Percentiles rank a stretch among this genome's conserved stretches.
phyloP scores from a whole-genome alignment of 2,329 filamentous ascomycete genomes.

The Trichoderma sp. region DNA sequence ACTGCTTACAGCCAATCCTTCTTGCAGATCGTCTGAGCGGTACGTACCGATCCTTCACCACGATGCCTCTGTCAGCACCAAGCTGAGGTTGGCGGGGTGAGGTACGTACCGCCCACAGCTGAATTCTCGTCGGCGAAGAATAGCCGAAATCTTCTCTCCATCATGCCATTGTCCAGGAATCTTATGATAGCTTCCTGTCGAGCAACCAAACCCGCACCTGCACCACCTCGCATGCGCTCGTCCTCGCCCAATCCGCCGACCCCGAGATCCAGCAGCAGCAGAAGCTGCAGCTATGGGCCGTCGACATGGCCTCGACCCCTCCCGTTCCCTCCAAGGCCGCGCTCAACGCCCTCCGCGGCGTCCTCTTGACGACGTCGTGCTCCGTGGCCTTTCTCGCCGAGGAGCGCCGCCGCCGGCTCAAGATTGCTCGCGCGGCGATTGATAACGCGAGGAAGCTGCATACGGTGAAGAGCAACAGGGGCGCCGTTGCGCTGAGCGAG shows the following conservation, averaged over 20 bases:
- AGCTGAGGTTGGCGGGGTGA: slow-evolving; percentile 9
- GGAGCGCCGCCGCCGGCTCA: slow-evolving; percentile 59
- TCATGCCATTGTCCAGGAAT: slow-evolving; percentile 28
- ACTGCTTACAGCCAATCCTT: background rate
- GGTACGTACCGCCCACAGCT: slow-evolving; percentile 22
- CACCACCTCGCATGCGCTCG: slow-evolving; percentile 15
- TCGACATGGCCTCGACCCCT: slow-evolving; percentile 50
- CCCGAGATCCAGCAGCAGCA: background rate
- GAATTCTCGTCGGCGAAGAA: slow-evolving; percentile 26
- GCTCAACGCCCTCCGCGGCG: slow-evolving; percentile 57
- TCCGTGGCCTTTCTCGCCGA: slow-evolving; percentile 58
- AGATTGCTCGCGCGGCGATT: slow-evolving; percentile 52
- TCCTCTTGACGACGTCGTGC: slow-evolving; percentile 60
- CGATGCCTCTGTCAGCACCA: too few species aligned
- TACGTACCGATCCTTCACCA: slow-evolving; percentile 4
- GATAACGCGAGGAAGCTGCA: slow-evolving; percentile 57
- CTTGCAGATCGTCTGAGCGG: background rate
- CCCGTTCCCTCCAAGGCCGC: slow-evolving; percentile 59
- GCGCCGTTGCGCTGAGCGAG: slow-evolving; percentile 37
- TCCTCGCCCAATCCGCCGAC: background rate
- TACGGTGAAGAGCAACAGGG: slow-evolving; percentile 41
- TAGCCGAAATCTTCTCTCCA: slow-evolving; percentile 26
- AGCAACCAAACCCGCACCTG: slow-evolving; percentile 6
- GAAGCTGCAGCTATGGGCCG: slow-evolving; percentile 34
- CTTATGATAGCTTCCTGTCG: slow-evolving; percentile 20